These are phyloP conservation scores for Canariomyces notabilis DNA, from an alignment of 2,329 filamentous ascomycete species.

Conservation along the genomic window DNA sequence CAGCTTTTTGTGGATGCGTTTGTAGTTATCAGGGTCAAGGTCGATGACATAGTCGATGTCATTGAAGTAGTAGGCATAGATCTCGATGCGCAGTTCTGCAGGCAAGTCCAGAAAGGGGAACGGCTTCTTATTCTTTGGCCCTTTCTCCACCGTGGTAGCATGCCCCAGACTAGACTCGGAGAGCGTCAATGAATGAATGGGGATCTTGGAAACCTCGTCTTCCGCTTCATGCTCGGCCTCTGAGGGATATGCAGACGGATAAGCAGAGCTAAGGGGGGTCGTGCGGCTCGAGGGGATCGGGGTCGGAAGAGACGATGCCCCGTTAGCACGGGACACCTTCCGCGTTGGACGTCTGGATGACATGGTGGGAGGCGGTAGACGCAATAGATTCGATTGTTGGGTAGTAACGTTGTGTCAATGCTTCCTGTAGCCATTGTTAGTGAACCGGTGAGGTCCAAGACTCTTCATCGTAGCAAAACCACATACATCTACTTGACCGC, in stretches of 20 bases:
- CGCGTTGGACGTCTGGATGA: constrained; percentile 24
- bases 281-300: constrained; percentile 31
- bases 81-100: constrained; percentile 62
- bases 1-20: constrained; percentile 54
- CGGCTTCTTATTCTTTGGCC: constrained; percentile 32
- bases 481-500: neutral
- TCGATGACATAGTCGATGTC: constrained; percentile 54
- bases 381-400: neutral
- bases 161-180: constrained; percentile 28
- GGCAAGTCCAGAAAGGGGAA: constrained; percentile 66
- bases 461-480: neutral
- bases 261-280: constrained; percentile 35
- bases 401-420: neutral
- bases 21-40: constrained; percentile 62
- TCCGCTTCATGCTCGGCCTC: constrained; percentile 35
- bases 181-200: constrained; percentile 42
- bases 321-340: constrained; percentile 28
- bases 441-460: neutral
- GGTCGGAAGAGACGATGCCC: constrained; percentile 25
- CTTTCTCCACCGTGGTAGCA: constrained; percentile 20
- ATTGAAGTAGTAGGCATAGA: constrained; percentile 61
- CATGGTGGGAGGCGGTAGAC: constrained; percentile 17
- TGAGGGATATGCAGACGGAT: constrained; percentile 34
- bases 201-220: constrained; percentile 37
- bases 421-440: neutral